A percentile compares a stretch with the other conserved stretches of the same genome.
Evolutionary conservation across 352 stramenopile genomes (phyloP).

Genomic region (Phytopythium sindhum): DNA sequence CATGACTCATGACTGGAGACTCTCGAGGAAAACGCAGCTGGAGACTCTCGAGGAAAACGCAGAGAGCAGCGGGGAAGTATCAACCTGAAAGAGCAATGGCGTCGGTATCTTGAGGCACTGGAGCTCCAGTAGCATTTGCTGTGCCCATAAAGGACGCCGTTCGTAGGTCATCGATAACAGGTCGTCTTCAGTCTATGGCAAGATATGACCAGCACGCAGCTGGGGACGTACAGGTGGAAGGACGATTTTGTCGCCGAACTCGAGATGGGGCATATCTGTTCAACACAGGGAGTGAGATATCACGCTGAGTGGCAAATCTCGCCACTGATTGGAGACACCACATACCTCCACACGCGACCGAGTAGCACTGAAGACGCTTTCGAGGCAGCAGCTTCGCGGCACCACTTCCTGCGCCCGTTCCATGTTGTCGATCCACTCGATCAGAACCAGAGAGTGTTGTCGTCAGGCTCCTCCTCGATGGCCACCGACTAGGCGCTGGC

Average conservation of each 20-base stretch:
- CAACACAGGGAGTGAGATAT: background rate
- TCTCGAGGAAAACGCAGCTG: too few relatives aligned
- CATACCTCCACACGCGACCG: constrained; percentile 49
- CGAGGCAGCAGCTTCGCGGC: background rate
- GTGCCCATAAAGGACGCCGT: background rate
- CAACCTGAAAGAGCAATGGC: constrained; percentile 51
- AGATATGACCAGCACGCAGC: background rate
- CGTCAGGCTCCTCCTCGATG: background rate
- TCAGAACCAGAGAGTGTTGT: too few relatives aligned
- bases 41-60: background rate
- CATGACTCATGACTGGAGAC: background rate
- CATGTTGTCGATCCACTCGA: background rate
- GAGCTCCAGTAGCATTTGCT: constrained; percentile 53
- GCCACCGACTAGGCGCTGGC: background rate
- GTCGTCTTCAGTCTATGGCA: background rate
- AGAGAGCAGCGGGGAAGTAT: background rate
- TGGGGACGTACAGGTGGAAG: constrained; percentile 34
- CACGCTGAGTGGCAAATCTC: background rate
- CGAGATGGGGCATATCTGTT: constrained; percentile 55
- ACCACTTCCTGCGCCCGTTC: background rate
- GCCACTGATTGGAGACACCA: background rate
- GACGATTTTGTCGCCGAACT: constrained; percentile 68
- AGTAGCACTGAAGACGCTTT: constrained; percentile 49
- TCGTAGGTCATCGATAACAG: constrained; percentile 2
- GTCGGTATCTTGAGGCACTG: constrained; percentile 52